phyloP scores from a whole-genome alignment of 805 yeast species.

The Wilhelminamyces savonicus region DNA sequence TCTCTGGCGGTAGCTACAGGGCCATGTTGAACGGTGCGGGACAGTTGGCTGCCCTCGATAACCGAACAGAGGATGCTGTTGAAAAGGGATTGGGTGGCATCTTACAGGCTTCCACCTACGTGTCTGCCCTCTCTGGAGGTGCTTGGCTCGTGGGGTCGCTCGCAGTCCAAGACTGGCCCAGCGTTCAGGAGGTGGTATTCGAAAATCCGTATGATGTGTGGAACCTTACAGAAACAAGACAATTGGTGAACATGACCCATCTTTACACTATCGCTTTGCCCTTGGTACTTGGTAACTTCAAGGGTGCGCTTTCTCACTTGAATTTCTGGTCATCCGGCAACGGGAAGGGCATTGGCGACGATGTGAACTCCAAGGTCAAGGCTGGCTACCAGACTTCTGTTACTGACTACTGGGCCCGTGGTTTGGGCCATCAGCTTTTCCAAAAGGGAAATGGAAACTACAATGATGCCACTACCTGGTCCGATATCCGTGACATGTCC shows the following conservation, averaged over 20 bases:
- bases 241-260: conserved; percentile 16
- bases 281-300: conserved; percentile 15
- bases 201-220: conserved; percentile 26
- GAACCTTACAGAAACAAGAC: conserved; percentile 26
- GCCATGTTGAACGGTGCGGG: conserved; percentile 57
- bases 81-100: conserved; percentile 67
- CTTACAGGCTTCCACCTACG: conserved; percentile 61
- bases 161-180: conserved; percentile 64
- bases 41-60: conserved; percentile 70
- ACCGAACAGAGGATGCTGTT: conserved; percentile 47
- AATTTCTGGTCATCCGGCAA: conserved; percentile 27
- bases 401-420: conserved; percentile 79
- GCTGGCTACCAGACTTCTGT: conserved; percentile 68
- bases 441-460: conserved; percentile 20
- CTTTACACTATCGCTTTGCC: conserved; percentile 36
- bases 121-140: conserved; percentile 81
- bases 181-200: conserved; percentile 51
- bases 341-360: conserved; percentile 43
- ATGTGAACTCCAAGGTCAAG: conserved; percentile 33
- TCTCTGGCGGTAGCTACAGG: background rate
- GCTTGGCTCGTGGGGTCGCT: conserved; percentile 73
- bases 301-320: conserved; percentile 21
- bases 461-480: conserved; percentile 18
- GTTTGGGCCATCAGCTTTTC: conserved; percentile 62
- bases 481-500: conserved; percentile 14